Conservation (phyloP, 805 yeast species). For the Naumovozyma castellii region DNA sequence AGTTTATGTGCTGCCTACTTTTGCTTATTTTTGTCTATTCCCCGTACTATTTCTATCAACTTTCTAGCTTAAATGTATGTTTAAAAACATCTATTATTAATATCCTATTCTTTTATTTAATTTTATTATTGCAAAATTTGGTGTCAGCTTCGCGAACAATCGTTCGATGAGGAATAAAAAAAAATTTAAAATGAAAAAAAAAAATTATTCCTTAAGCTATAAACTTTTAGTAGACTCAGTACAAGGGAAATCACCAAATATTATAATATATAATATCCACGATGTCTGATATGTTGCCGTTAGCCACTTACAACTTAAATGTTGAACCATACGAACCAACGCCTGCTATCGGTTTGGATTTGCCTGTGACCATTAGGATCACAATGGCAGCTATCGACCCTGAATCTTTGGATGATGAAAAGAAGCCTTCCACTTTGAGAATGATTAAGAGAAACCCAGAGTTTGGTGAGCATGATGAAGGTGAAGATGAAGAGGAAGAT, state of each 20-base stretch:
- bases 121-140: too few species aligned
- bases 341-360: conserved; percentile 76
- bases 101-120: too few species aligned
- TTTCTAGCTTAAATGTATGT: too few species aligned
- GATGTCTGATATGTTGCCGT: conserved; percentile 71
- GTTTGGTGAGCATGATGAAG: conserved; percentile 37
- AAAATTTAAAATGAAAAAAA: too few species aligned
- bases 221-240: too few species aligned
- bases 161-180: too few species aligned
- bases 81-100: too few species aligned
- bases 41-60: too few species aligned
- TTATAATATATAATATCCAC: background rate
- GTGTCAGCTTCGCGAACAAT: too few species aligned
- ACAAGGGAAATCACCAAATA: background rate
- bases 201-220: too few species aligned
- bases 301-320: conserved; percentile 79
- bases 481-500: conserved; percentile 37
- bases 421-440: conserved; percentile 82
- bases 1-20: background rate
- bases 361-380: conserved; percentile 81
- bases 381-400: conserved; percentile 96
- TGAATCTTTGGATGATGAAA: conserved; percentile 64
- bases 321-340: conserved; percentile 80
- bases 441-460: conserved; percentile 63
- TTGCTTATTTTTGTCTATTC: background rate